Conservation (phyloP, 257 asterid species). For the Gardenia jasminoides region DNA sequence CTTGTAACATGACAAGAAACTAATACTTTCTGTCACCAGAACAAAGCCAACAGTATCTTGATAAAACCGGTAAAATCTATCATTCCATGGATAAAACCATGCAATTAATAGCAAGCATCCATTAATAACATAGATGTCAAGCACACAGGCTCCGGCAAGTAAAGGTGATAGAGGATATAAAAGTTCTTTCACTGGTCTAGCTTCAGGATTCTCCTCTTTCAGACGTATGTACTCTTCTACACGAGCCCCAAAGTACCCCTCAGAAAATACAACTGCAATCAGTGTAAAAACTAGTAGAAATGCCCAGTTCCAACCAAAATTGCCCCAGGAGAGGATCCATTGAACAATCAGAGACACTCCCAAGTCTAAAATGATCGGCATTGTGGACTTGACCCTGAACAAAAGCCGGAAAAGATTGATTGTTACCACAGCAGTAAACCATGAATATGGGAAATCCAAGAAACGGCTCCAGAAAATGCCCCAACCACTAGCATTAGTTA, state of each 20-base stretch:
- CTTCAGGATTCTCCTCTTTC: conserved; percentile 26
- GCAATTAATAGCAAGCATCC: conserved; percentile 31
- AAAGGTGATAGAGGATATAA: conserved; percentile 29
- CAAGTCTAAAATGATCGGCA: conserved; percentile 38
- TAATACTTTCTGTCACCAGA: conserved; percentile 32
- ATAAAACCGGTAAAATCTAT: conserved; percentile 24
- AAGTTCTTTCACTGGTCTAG: conserved; percentile 15
- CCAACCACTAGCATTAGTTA: conserved; percentile 34
- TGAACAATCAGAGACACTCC: conserved; percentile 30
- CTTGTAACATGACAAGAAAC: conserved; percentile 28
- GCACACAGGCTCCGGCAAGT: conserved; percentile 24
- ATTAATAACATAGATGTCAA: conserved; percentile 27
- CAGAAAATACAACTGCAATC: conserved; percentile 29
- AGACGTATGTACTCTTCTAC: conserved; percentile 20
- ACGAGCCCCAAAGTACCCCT: conserved; percentile 28
- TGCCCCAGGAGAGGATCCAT: conserved; percentile 17
- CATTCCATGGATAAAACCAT: conserved; percentile 37
- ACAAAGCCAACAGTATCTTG: conserved; percentile 30
- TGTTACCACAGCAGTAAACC: conserved; percentile 31
- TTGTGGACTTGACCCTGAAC: conserved; percentile 27
- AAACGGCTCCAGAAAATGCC: conserved; percentile 29
- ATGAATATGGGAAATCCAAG: conserved; percentile 27
- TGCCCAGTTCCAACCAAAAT: conserved; percentile 27
- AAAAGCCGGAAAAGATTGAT: conserved; percentile 30
- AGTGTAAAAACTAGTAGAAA: conserved; percentile 27